Percentiles rank a stretch among this genome's conserved stretches.
phyloP scores from a whole-genome alignment of 139 green algal genomes.

The Edaphochlamys debaryana region DNA sequence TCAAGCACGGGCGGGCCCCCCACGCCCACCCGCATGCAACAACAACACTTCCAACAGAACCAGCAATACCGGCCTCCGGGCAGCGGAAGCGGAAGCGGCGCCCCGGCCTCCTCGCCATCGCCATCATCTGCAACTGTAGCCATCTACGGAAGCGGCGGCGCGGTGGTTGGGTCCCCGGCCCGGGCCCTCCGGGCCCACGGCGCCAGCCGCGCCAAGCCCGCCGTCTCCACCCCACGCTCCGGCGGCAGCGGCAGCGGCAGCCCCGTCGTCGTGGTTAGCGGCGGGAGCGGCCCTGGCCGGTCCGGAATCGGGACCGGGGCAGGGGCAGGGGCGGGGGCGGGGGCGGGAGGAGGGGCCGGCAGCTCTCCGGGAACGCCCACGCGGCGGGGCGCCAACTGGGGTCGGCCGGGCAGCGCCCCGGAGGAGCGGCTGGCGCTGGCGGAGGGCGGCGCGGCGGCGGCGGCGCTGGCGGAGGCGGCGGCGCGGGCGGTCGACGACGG shows the following conservation, averaged over 20 bases:
- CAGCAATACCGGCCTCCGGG: too few species aligned
- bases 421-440: neutral
- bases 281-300: neutral
- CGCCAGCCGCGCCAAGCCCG: too few species aligned
- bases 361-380: too few species aligned
- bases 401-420: conserved; percentile 22
- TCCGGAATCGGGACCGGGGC: neutral
- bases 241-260: neutral
- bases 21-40: too few species aligned
- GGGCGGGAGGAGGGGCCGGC: too few species aligned
- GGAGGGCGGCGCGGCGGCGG: neutral
- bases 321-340: neutral
- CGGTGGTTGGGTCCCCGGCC: neutral
- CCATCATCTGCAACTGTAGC: neutral
- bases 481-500: neutral
- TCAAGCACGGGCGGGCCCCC: too few species aligned
- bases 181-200: neutral
- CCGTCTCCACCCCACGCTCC: too few species aligned
- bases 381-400: too few species aligned
- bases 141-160: neutral
- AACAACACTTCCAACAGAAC: too few species aligned
- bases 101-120: too few species aligned
- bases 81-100: too few species aligned
- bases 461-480: neutral
- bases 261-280: too few species aligned